phyloP scores from a whole-genome alignment of 495 filamentous ascomycete genomes.

The Penicillium roqueforti region DNA sequence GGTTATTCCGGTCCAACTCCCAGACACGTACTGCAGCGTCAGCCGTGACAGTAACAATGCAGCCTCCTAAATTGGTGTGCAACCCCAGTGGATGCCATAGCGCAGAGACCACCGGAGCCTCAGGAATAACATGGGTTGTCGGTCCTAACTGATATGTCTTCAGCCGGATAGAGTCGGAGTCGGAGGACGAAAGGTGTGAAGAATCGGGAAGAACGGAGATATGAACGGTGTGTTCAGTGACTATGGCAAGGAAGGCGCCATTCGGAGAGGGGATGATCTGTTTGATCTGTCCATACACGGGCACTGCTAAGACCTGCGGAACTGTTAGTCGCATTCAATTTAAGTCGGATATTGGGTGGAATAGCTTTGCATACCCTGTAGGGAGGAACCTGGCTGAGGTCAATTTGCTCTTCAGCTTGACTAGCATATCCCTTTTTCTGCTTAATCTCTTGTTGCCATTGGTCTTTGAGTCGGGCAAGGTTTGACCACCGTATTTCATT shows the following conservation, averaged over 20 bases:
- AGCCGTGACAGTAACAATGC: conserved; percentile 76
- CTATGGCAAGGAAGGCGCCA: conserved; percentile 71
- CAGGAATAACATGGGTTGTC: conserved; percentile 79
- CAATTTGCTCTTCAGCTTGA: conserved; percentile 6
- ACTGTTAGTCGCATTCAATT: conserved; percentile 12
- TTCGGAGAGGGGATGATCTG: conserved; percentile 79
- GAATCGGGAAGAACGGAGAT: conserved; percentile 74
- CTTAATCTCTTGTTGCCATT: conserved; percentile 52
- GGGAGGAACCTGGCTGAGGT: conserved; percentile 11
- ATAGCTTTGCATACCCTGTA: conserved; percentile 32
- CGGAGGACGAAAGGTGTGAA: conserved; percentile 61
- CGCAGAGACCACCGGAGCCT: conserved; percentile 68
- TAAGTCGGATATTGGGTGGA: not conserved
- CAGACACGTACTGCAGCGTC: conserved; percentile 83
- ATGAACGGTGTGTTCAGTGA: conserved; percentile 79
- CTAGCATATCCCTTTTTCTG: conserved; percentile 28
- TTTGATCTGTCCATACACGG: conserved; percentile 68
- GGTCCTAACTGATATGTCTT: conserved; percentile 84
- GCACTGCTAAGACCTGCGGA: conserved; percentile 61
- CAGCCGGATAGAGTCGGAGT: conserved; percentile 61
- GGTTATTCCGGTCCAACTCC: conserved; percentile 75
- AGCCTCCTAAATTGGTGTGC: conserved; percentile 51
- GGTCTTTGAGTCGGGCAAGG: conserved; percentile 67
- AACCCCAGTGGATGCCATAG: conserved; percentile 86
- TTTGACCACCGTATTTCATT: conserved; percentile 86